phyloP scores from a whole-genome alignment of 208 protist genomes.

The Trypanosoma grayi region DNA sequence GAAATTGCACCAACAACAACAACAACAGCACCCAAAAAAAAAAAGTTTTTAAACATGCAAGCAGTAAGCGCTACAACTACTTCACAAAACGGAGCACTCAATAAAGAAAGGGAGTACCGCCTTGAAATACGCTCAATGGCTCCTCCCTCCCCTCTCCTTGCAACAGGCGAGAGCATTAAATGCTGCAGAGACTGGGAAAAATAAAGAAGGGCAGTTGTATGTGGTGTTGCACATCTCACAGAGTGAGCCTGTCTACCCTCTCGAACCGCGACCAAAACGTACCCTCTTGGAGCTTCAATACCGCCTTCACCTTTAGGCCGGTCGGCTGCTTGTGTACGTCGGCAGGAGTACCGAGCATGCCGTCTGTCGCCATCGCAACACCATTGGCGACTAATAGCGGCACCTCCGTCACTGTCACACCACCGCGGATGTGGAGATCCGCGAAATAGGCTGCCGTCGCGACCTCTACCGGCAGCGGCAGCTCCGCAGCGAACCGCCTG shows the following conservation, averaged over 20 bases:
- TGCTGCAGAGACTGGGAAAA: no score
- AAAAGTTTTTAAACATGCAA: neutral
- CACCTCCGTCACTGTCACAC: conserved; percentile 27
- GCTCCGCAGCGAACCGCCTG: conserved; percentile 12
- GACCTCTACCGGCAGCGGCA: conserved; percentile 20
- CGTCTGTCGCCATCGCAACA: conserved; percentile 17
- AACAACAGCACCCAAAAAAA: neutral
- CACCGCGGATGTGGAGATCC: conserved; percentile 28
- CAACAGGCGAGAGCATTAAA: no score
- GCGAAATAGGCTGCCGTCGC: conserved; percentile 37
- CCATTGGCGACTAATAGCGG: conserved; percentile 34
- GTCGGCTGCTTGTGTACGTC: conserved; percentile 1
- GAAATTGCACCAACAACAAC: neutral
- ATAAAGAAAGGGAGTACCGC: no score
- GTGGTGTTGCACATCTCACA: no score
- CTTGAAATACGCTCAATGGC: no score
- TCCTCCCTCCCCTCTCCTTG: no score
- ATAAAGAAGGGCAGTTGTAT: neutral
- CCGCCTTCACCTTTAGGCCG: conserved; percentile 27
- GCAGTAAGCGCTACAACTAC: no score
- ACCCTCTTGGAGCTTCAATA: conserved; percentile 24
- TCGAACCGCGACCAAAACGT: conserved; percentile 48
- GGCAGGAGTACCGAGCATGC: conserved; percentile 31
- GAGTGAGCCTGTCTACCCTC: conserved; percentile 16
- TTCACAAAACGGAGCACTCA: no score